Conservation (phyloP, 176 grass and related monocot genomes). For the Raddia guianensis region DNA sequence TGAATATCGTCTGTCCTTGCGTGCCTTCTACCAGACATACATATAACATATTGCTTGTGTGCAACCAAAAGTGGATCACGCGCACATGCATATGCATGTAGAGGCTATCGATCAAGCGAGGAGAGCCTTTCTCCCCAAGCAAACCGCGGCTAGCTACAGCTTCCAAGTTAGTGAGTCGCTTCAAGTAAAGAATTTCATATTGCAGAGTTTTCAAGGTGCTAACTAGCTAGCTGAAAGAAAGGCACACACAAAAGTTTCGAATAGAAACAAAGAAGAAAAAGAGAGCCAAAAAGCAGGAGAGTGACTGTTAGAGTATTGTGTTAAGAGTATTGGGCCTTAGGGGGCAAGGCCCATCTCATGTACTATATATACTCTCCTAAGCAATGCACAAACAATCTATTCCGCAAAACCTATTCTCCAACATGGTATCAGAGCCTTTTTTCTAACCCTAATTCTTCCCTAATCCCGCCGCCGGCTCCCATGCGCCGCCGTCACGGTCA, state of each 20-base stretch:
- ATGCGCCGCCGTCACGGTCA: too few relatives aligned
- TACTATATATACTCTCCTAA: too few relatives aligned
- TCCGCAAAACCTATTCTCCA: too few relatives aligned
- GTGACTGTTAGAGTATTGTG: too few relatives aligned
- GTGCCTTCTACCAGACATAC: too few relatives aligned
- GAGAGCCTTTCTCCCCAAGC: slow-evolving; percentile 41
- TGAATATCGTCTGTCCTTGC: too few relatives aligned
- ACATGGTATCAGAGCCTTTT: too few relatives aligned
- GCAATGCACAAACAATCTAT: too few relatives aligned
- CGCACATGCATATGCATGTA: background rate
- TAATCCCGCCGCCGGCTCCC: too few relatives aligned
- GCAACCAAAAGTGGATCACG: slow-evolving; percentile 22
- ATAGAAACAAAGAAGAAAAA: slow-evolving; percentile 31
- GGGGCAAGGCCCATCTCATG: too few relatives aligned
- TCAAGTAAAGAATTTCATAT: slow-evolving; percentile 42
- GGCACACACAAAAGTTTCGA: slow-evolving; percentile 16
- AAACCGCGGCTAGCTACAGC: slow-evolving; percentile 10
- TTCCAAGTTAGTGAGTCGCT: slow-evolving; percentile 20
- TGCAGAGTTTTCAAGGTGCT: slow-evolving; percentile 27
- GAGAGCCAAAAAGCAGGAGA: slow-evolving; percentile 15
- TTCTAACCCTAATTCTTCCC: too few relatives aligned
- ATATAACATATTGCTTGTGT: slow-evolving; percentile 9
- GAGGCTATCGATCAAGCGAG: background rate
- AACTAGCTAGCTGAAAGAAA: slow-evolving; percentile 28
- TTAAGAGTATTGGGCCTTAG: too few relatives aligned